Percentiles rank a stretch among this genome's conserved stretches.
Conservation (phyloP, 805 yeast genomes). For the Brettanomyces bruxellensis region DNA sequence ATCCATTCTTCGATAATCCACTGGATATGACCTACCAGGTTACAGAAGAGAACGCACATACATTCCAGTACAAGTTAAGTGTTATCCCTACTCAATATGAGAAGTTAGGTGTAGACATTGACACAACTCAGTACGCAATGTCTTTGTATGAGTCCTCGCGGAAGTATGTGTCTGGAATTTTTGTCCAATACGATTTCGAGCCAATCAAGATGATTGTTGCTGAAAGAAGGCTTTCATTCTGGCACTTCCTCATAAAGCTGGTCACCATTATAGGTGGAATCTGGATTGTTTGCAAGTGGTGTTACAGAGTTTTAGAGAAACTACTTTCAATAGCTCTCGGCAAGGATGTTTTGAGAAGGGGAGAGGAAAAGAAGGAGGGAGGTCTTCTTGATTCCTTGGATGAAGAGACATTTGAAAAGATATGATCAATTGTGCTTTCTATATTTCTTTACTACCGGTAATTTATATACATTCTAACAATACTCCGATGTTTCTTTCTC, state of each 20-base stretch:
- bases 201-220: constrained; percentile 63
- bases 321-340: constrained; percentile 47
- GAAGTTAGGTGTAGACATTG: constrained; percentile 60
- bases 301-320: constrained; percentile 48
- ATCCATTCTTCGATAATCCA: constrained; percentile 82
- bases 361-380: constrained; percentile 34
- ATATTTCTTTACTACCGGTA: background rate
- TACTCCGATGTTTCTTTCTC: background rate
- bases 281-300: constrained; percentile 59
- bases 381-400: constrained; percentile 21
- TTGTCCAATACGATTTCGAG: constrained; percentile 80
- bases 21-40: constrained; percentile 64
- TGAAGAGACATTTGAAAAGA: constrained; percentile 12
- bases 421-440: constrained; percentile 5
- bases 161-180: constrained; percentile 61
- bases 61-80: constrained; percentile 58
- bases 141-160: constrained; percentile 30
- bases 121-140: constrained; percentile 81
- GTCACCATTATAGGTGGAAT: constrained; percentile 82
- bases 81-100: constrained; percentile 79
- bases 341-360: constrained; percentile 40
- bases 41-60: constrained; percentile 38
- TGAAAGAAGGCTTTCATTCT: constrained; percentile 68
- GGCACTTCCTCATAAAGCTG: constrained; percentile 67
- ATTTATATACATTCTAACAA: background rate